phyloP scores from a whole-genome alignment of 2,329 filamentous ascomycete genomes.

The Colletotrichum zoysiae region DNA sequence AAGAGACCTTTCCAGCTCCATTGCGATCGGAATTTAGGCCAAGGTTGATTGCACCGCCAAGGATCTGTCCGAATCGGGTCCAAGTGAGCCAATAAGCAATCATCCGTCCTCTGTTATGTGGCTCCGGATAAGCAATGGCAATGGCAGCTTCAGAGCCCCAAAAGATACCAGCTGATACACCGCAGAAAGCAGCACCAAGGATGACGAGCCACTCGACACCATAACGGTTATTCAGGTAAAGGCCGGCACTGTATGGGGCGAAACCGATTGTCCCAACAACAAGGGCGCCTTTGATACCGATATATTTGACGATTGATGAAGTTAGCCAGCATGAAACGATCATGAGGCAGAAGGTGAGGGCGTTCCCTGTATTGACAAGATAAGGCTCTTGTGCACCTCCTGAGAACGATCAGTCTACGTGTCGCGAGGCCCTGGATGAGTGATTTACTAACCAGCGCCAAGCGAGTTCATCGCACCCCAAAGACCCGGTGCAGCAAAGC shows the following conservation, averaged over 20 bases:
- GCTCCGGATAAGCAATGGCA: slow-evolving; percentile 69
- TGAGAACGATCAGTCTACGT: slow-evolving; percentile 49
- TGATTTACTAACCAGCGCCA: slow-evolving; percentile 42
- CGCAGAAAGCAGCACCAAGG: slow-evolving; percentile 57
- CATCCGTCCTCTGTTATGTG: slow-evolving; percentile 69
- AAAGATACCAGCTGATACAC: slow-evolving; percentile 53
- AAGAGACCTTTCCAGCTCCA: slow-evolving; percentile 60
- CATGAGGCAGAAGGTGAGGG: slow-evolving; percentile 73
- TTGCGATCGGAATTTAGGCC: slow-evolving; percentile 60
- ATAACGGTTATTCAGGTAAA: slow-evolving; percentile 60
- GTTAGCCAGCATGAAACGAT: slow-evolving; percentile 57
- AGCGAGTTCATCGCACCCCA: slow-evolving; percentile 48
- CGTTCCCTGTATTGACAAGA: slow-evolving; percentile 78
- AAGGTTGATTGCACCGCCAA: slow-evolving; percentile 64
- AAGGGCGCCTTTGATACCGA: slow-evolving; percentile 52
- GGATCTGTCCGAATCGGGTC: slow-evolving; percentile 67
- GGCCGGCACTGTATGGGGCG: slow-evolving; percentile 56
- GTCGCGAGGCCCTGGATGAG: not conserved
- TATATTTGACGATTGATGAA: slow-evolving; percentile 54
- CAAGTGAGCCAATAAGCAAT: slow-evolving; percentile 73
- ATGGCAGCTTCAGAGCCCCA: slow-evolving; percentile 55
- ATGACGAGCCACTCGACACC: slow-evolving; percentile 59
- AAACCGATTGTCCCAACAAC: slow-evolving; percentile 59
- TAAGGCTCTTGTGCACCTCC: slow-evolving; percentile 75
- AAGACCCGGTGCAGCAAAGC: slow-evolving; percentile 47